Conservation (phyloP, 768 basidiomycete species). For the Leccinum subtestaceum region DNA sequence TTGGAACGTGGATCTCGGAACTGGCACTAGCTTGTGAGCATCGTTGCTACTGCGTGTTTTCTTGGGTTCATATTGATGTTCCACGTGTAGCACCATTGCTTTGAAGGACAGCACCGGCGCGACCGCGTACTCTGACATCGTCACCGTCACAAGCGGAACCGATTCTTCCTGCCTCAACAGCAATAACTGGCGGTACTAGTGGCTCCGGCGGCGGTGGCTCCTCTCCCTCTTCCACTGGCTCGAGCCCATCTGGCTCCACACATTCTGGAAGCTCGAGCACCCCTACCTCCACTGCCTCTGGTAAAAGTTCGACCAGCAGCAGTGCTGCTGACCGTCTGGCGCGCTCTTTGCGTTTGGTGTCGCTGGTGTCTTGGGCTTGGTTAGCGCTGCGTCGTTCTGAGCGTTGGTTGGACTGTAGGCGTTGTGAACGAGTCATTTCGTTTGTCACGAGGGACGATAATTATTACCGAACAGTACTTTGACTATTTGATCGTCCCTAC, state of each 20-base stretch:
- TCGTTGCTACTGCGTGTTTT: background rate
- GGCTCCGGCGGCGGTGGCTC: background rate
- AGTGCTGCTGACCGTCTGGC: conserved; percentile 34
- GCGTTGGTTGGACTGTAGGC: background rate
- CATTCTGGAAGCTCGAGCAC: conserved; percentile 3
- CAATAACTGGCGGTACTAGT: conserved; percentile 2
- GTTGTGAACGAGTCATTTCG: conserved; percentile 9
- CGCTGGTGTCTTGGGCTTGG: conserved; percentile 48
- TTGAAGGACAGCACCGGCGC: conserved; percentile 60
- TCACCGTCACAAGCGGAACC: conserved; percentile 40
- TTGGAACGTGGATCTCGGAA: conserved; percentile 52
- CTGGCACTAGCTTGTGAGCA: conserved; percentile 45
- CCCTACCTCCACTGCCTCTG: conserved; percentile 19
- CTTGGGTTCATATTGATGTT: background rate
- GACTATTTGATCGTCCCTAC: conserved; percentile 14
- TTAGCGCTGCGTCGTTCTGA: conserved; percentile 50
- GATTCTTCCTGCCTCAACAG: conserved; percentile 33
- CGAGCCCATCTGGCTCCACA: background rate
- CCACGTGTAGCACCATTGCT: conserved; percentile 42
- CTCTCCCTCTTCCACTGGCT: conserved; percentile 5
- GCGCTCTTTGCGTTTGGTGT: conserved; percentile 39
- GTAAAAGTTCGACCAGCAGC: conserved; percentile 22
- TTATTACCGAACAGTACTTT: background rate
- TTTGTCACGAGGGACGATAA: conserved; percentile 16
- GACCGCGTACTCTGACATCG: conserved; percentile 49